Evolutionary conservation across 1,139 yeast genomes (phyloP).

Genomic region (Lodderomyces beijingensis): DNA sequence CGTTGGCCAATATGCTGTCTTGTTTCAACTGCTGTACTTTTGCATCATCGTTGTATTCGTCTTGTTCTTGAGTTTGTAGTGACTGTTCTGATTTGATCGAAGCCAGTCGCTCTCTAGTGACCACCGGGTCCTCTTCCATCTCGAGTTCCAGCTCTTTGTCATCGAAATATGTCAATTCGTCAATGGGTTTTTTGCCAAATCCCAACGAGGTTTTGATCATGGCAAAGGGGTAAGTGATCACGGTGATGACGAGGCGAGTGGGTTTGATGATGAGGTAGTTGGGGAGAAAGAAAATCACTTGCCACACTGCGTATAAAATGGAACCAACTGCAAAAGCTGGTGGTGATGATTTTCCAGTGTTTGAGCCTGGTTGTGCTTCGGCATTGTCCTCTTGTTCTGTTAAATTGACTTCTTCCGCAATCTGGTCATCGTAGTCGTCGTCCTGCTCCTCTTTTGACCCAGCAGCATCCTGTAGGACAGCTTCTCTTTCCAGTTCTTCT

Average conservation of each 20-base stretch:
- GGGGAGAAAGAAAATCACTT: conserved; percentile 18
- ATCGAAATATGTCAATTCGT: background rate
- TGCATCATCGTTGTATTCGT: conserved; percentile 18
- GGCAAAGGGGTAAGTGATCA: conserved; percentile 20
- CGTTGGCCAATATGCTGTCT: conserved; percentile 38
- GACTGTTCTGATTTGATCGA: conserved; percentile 2
- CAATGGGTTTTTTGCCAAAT: conserved; percentile 5
- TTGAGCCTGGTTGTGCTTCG: conserved; percentile 4
- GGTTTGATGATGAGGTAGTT: conserved; percentile 20
- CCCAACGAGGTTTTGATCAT: conserved; percentile 8
- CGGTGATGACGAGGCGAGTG: conserved; percentile 16
- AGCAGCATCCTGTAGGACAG: background rate
- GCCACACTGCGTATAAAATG: conserved; percentile 5
- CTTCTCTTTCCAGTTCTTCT: conserved; percentile 1
- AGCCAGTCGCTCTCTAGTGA: conserved; percentile 8
- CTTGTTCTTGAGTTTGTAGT: conserved; percentile 1
- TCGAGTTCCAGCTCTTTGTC: conserved; percentile 5
- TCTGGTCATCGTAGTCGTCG: conserved; percentile 1
- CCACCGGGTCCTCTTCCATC: conserved; percentile 7
- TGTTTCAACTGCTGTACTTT: conserved; percentile 42
- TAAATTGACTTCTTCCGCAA: conserved; percentile 3
- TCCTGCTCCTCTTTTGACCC: background rate
- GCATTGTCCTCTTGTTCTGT: conserved; percentile 6
- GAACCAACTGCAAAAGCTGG: conserved; percentile 1
- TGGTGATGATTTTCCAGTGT: conserved; percentile 1